These are phyloP conservation scores for Rhynchospora pubera DNA, from an alignment of 176 grass and related monocot species.

Conservation along the genomic window DNA sequence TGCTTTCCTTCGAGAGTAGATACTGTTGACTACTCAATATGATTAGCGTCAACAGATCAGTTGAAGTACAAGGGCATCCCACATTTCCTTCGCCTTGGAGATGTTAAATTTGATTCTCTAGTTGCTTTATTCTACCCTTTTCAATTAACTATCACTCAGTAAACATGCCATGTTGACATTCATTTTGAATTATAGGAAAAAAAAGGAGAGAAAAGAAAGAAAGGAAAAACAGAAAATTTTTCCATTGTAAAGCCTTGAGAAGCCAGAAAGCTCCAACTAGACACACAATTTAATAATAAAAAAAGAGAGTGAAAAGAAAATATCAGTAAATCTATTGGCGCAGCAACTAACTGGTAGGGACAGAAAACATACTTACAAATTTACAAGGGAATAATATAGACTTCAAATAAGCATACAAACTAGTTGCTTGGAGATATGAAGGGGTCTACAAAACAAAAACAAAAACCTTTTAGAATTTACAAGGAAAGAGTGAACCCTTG, in stretches of 20 bases:
- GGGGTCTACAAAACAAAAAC: not conserved
- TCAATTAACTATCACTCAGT: not conserved
- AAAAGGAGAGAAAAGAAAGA: not conserved
- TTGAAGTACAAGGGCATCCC: not conserved
- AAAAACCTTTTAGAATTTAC: slow-evolving; percentile 6
- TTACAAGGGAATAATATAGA: not conserved
- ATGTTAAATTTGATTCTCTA: not conserved
- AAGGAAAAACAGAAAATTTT: not conserved
- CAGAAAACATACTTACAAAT: not conserved
- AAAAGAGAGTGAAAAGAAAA: not conserved
- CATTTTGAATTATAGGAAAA: not conserved
- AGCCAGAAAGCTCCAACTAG: not conserved
- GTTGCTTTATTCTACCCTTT: not conserved
- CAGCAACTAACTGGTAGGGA: not conserved
- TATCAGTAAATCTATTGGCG: not conserved
- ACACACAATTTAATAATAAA: not conserved
- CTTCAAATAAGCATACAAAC: not conserved
- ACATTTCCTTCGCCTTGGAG: not conserved
- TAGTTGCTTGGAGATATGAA: not conserved
- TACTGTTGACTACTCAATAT: not conserved
- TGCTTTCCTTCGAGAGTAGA: not conserved
- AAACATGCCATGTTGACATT: not conserved
- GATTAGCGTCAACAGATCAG: not conserved
- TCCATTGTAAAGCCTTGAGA: not conserved
- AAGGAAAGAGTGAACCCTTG: slow-evolving; percentile 37